Percentiles rank a stretch among this genome's conserved stretches.
Conservation (phyloP, 169 alveolate species). For the Plasmodium knowlesi region DNA sequence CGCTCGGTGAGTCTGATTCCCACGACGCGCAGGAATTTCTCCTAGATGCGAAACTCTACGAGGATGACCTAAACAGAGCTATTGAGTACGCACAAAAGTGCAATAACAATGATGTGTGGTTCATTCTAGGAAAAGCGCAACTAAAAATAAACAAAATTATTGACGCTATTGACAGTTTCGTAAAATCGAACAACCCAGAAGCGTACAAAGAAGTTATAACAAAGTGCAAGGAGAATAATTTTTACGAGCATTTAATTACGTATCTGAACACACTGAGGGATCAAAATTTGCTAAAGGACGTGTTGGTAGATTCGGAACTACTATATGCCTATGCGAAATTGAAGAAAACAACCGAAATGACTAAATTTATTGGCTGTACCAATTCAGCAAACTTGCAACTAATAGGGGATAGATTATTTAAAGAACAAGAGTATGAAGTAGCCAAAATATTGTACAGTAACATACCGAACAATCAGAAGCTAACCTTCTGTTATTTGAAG, state of each 20-base stretch:
- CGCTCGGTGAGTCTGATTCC: background rate
- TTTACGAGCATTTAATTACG: constrained; percentile 79
- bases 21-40: constrained; percentile 20
- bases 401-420: constrained; percentile 83
- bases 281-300: constrained; percentile 73
- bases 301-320: constrained; percentile 69
- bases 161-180: constrained; percentile 96
- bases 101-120: constrained; percentile 93
- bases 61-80: constrained; percentile 89
- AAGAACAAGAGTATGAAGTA: constrained; percentile 88
- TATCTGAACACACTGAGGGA: constrained; percentile 78
- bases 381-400: constrained; percentile 78
- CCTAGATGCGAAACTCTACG: constrained; percentile 31
- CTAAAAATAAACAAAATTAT: constrained; percentile 88
- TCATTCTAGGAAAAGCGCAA: constrained; percentile 96
- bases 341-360: constrained; percentile 69
- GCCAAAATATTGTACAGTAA: constrained; percentile 95
- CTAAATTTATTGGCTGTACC: constrained; percentile 58
- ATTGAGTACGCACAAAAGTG: constrained; percentile 87
- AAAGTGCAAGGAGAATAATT: constrained; percentile 76
- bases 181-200: constrained; percentile 77
- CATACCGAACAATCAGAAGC: constrained; percentile 96
- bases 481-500: constrained; percentile 96
- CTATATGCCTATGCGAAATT: constrained; percentile 73
- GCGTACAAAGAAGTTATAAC: constrained; percentile 73